Evolutionary conservation across 371 early-diverging fungal genomes (phyloP), one percentile per base, ranked within the genome.

Genomic region (Dentiscutata heterogama): DNA sequence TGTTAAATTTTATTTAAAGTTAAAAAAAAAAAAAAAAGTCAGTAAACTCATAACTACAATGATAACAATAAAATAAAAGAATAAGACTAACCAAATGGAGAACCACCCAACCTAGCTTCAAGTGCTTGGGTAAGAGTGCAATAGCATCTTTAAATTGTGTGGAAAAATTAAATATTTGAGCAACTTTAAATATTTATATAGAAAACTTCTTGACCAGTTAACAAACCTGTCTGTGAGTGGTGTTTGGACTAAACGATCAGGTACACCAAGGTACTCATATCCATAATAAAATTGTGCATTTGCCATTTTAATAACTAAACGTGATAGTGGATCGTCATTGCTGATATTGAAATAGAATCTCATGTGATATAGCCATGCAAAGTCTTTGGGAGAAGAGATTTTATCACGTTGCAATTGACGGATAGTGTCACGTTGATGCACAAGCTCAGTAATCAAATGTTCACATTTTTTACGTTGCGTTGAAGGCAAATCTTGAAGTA

Each of bases 311-410:
- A 99, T 95, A 0, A 86, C 87, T 42, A 99, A 89, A 46, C 95
- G 88, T 68, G 92, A 88, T 58, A 95, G 84, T n/a, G 95, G 94
- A 67, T 95, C 91, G 25, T 90, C 90, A 18, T 86, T 87, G 5
- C 87, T 85, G 13, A 88, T 73, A 76, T 93, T 90, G 83, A 94
- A 95, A 89, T 98, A 98, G 89, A 94, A 99, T 29, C 99, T 94
- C 99, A 99, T 98, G 83, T 97, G 97, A 78, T 96, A 96, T 70
- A 98, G 89, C 99, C 99, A 99, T 65, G 89, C 88, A 86, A 99
- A 99, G 85, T 97, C 96, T 78, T 94, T 93, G 58, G 92, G 79
- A 3, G 91, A 90, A 0, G 86, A 83, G 13, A 94, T 92, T 14
- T 90, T 89, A 74, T 84, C 85, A 16, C 85, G 86, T 2, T 90